Evolutionary conservation across 768 basidiomycete genomes (phyloP), one percentile per base, ranked within the genome.

Genomic region (Leccinum incarnatum): DNA sequence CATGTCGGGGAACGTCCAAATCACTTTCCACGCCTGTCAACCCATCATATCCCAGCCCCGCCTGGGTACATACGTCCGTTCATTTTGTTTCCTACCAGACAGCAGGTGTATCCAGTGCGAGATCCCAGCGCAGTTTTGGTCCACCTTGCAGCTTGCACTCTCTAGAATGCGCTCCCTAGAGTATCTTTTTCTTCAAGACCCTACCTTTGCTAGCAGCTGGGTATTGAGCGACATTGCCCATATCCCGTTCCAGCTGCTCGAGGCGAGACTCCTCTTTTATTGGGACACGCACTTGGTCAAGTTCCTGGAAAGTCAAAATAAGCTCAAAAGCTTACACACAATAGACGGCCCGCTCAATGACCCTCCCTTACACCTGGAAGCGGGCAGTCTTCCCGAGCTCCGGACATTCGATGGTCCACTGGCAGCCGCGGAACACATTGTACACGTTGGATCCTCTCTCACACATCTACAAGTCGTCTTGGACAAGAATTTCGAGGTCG

Each of bases 281-380:
- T 86, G 84, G 83, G 81, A 83, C 62, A 47, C 59, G 0, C 66
- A 77, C 50, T 55, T 81, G 9, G 76, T 78, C 54, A 70, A 72
- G 15, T 87, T 87, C 69, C 71, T 86, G 29, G 72, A 78, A 55
- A 69, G 67, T 52, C 83, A 86, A 65, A 68, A 65, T 12, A 71
- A 75, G 30, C 72, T 87, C 37, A 74, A 67, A 53, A 62, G 57
- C 10, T 70, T 86, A 47, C 75, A 77, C 48, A 67, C 67, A 46
- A 36, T 61, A 9, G 65, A 70, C 47, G 72, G 69, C 23, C 63
- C 71, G 34, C 62, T 50, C 58, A 51, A 53, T 36, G 67, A 72
- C 55, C 34, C 69, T 34, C 19, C 63, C 14, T 5, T 68, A 4
- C 63, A 65, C 36, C 60, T 72, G 5, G 72, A 74, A 58, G 57